phyloP scores from a whole-genome alignment of 83 land plant genomes.

The Thuja plicata region DNA sequence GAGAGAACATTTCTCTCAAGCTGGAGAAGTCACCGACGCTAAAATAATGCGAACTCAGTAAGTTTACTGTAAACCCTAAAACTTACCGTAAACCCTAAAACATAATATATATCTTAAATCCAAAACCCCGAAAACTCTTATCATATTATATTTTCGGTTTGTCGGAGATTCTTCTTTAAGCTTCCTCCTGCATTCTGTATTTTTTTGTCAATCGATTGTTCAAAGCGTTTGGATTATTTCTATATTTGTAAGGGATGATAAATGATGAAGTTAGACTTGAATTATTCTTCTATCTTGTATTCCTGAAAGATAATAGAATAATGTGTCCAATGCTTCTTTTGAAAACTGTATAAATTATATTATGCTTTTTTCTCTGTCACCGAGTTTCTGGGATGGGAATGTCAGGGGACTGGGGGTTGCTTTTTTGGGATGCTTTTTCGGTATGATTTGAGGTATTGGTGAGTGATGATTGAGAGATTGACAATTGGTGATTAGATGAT shows the following conservation, averaged over 20 bases:
- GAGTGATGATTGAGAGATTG: no score
- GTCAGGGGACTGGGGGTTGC: no score
- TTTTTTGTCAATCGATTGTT: no score
- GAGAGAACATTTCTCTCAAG: constrained; percentile 76
- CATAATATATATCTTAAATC: not conserved
- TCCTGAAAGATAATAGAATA: no score
- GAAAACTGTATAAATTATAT: no score
- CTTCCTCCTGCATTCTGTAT: not conserved
- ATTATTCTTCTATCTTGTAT: no score
- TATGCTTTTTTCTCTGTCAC: no score
- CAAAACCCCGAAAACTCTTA: not conserved
- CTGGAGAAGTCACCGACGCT: constrained; percentile 94
- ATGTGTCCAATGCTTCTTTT: no score
- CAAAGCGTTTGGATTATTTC: not conserved
- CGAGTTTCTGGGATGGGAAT: no score
- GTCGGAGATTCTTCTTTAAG: not conserved
- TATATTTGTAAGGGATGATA: not conserved
- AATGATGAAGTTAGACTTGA: not conserved
- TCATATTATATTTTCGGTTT: not conserved
- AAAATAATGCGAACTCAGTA: constrained; percentile 86
- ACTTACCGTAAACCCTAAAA: not conserved
- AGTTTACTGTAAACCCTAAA: not conserved
- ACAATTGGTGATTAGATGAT: no score
- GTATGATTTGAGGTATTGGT: no score
- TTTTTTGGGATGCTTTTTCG: no score